phyloP scores from a whole-genome alignment of 495 filamentous ascomycete species.

The Penicillium alfredii region DNA sequence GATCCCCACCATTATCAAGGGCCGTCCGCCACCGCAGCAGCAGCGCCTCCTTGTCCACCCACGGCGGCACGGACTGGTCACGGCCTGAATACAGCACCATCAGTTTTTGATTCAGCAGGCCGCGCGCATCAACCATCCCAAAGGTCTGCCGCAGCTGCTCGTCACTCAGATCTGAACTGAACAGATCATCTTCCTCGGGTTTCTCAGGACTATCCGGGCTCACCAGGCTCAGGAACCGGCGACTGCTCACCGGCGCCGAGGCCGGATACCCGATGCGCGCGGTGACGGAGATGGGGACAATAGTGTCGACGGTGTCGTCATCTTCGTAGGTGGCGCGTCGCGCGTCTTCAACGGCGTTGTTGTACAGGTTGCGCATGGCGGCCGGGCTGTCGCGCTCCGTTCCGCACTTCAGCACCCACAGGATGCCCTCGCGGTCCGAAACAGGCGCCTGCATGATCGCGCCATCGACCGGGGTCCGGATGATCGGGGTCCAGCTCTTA shows the following conservation, averaged over 20 bases:
- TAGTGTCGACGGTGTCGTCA: slow-evolving; percentile 21
- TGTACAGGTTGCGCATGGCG: slow-evolving; percentile 24
- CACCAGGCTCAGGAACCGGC: slow-evolving; percentile 59
- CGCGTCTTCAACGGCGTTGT: slow-evolving; percentile 23
- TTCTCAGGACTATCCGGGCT: slow-evolving; percentile 44
- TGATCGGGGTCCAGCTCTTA: slow-evolving; percentile 19
- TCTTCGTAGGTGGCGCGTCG: slow-evolving; percentile 18
- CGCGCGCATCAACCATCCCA: slow-evolving; percentile 48
- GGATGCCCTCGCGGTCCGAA: slow-evolving; percentile 68
- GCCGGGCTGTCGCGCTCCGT: slow-evolving; percentile 26
- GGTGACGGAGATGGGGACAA: slow-evolving; percentile 33
- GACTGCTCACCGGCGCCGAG: slow-evolving; percentile 53
- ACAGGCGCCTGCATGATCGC: slow-evolving; percentile 79
- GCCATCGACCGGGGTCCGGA: slow-evolving; percentile 54
- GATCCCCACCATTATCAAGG: slow-evolving; percentile 21
- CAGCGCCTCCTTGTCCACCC: slow-evolving; percentile 57
- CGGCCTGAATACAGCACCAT: slow-evolving; percentile 56
- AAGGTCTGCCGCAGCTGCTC: slow-evolving; percentile 54
- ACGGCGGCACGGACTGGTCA: slow-evolving; percentile 64
- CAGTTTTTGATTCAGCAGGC: slow-evolving; percentile 44
- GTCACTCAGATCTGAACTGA: slow-evolving; percentile 68
- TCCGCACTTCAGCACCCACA: slow-evolving; percentile 29
- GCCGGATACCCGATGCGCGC: slow-evolving; percentile 30
- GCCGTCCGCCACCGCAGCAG: slow-evolving; percentile 62
- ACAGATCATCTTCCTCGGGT: slow-evolving; percentile 77